Conservation (phyloP, 345 rosid species). For the Capsella bursapastoris region DNA sequence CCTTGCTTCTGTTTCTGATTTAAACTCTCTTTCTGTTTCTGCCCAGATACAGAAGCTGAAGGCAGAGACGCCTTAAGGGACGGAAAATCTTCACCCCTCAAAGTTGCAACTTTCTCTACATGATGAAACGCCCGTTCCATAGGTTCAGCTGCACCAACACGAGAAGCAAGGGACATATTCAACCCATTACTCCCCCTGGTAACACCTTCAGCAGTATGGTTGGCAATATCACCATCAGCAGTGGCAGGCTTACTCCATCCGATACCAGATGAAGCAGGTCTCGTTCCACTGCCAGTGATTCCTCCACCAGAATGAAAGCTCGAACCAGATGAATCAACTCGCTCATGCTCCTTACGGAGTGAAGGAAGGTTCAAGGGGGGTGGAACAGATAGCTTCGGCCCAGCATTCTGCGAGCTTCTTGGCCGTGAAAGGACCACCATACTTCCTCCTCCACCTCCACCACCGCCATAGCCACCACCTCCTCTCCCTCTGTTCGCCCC, state of each 20-base stretch:
- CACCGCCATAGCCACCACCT: constrained; percentile 51
- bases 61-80: constrained; percentile 82
- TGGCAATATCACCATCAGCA: constrained; percentile 54
- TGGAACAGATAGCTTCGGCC: constrained; percentile 94
- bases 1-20: constrained; percentile 71
- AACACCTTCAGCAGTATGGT: constrained; percentile 52
- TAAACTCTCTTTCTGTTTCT: constrained; percentile 77
- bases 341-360: constrained; percentile 84
- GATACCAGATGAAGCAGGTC: constrained; percentile 82
- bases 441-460: constrained; percentile 53
- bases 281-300: constrained; percentile 64
- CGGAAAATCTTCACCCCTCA: constrained; percentile 97
- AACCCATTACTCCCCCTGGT: constrained; percentile 51
- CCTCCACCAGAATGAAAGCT: constrained; percentile 72
- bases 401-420: constrained; percentile 90
- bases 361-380: constrained; percentile 99
- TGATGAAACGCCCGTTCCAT: constrained; percentile 37
- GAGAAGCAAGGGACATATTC: constrained; percentile 59
- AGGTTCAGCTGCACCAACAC: constrained; percentile 51
- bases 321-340: constrained; percentile 72
- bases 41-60: constrained; percentile 52
- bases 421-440: constrained; percentile 95
- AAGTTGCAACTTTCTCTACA: constrained; percentile 64
- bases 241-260: constrained; percentile 89
- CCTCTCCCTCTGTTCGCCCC: constrained; percentile 58